phyloP scores from a whole-genome alignment of 2,329 filamentous ascomycete genomes.

The Furcasterigmium furcatum region DNA sequence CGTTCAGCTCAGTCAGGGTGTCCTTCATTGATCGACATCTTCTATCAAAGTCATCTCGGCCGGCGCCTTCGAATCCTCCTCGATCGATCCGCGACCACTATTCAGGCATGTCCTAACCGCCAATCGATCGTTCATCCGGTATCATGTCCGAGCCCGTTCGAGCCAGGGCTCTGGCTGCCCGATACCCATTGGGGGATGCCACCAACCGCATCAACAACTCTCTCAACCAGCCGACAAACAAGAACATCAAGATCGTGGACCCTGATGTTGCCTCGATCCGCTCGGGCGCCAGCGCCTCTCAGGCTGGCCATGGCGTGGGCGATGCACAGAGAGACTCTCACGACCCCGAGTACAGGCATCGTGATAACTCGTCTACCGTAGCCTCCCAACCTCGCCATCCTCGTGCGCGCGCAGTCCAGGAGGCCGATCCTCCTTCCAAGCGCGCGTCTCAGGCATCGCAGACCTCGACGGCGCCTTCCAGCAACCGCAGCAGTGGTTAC shows the following conservation, averaged over 20 bases:
- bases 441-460: constrained; percentile 38
- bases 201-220: constrained; percentile 42
- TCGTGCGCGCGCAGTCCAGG: constrained; percentile 20
- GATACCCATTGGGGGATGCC: constrained; percentile 43
- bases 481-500: constrained; percentile 31
- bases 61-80: not conserved
- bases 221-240: constrained; percentile 20
- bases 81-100: not conserved
- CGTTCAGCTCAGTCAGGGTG: not conserved
- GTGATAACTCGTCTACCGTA: not conserved
- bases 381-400: constrained; percentile 13
- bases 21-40: not conserved
- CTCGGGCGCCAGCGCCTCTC: not conserved
- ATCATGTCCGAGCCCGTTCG: constrained; percentile 12
- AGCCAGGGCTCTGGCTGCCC: constrained; percentile 13
- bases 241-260: constrained; percentile 23
- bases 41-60: not conserved
- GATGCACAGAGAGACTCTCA: too few species aligned
- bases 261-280: constrained; percentile 2
- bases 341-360: too few species aligned
- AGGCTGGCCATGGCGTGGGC: too few species aligned
- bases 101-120: not conserved
- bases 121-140: not conserved
- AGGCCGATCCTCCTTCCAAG: constrained; percentile 25
- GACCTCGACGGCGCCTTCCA: constrained; percentile 29